Conservation (phyloP, 2,329 filamentous ascomycete genomes). For the Cladosporium sphaerospermum region DNA sequence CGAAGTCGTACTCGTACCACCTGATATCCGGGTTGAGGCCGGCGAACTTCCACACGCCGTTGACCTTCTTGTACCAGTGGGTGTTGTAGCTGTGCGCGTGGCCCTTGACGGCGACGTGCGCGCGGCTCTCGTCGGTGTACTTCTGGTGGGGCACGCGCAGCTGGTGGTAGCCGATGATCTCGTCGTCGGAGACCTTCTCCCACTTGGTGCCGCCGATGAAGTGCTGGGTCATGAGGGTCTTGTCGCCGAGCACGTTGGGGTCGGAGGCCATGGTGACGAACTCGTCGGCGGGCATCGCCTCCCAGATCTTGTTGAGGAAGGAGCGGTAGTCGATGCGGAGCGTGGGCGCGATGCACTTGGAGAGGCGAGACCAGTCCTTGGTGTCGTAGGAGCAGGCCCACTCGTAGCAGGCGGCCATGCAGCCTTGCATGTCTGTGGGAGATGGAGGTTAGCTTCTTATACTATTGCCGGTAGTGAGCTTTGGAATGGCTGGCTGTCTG, state of each 20-base stretch:
- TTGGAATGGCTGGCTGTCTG: neutral
- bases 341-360: constrained; percentile 57
- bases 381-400: constrained; percentile 62
- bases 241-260: constrained; percentile 48
- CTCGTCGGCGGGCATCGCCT: constrained; percentile 50
- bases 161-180: constrained; percentile 51
- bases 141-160: constrained; percentile 53
- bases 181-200: constrained; percentile 43
- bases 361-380: constrained; percentile 58
- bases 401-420: constrained; percentile 46
- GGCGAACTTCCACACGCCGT: constrained; percentile 54
- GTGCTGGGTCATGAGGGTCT: constrained; percentile 51
- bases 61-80: constrained; percentile 52
- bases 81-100: constrained; percentile 50
- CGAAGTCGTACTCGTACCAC: constrained; percentile 52
- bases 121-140: constrained; percentile 44
- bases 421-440: constrained; percentile 32
- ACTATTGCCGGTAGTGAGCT: neutral
- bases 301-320: constrained; percentile 51
- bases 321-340: constrained; percentile 62
- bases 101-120: constrained; percentile 48
- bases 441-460: neutral
- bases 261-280: constrained; percentile 49
- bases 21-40: constrained; percentile 49
- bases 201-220: constrained; percentile 50